Base-by-base conservation (phyloP, 805 yeast species). In the Candida insectorum region DNA sequence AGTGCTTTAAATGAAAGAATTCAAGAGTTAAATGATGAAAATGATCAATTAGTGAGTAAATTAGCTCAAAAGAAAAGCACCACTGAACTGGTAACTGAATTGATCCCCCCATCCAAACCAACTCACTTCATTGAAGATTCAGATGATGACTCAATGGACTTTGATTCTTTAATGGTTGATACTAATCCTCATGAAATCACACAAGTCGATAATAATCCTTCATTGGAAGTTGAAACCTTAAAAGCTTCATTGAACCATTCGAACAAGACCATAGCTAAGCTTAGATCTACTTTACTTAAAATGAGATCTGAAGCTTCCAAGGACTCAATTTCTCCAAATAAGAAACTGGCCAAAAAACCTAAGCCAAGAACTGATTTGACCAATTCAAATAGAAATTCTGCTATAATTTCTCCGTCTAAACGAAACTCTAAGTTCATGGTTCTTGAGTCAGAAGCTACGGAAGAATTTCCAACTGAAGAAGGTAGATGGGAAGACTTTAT, bases 1-100 rank as follows among this genome's bases (percentile, higher is more conserved):
- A 57, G 56, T 18, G 77, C 69, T 12, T 58, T 80, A 37, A 76
- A 69, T 44, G 54, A 53, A 3, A 70, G 75, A 29, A 74, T 81
- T 29, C 70, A 69, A 20, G 80, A 75, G 30, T 58, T 83, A 40
- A 83, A 82, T 51, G 82, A 80, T 46, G 88, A 81, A 49, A 82
- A 82, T 54, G 84, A 79, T 43, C 63, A 65, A 15, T 60, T 81
- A 34, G 75, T 71, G 47, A 53, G 61, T 40, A 62, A 69, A 31
- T 32, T 62, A 13, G 24, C 26, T 9, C 21, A 6, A 10, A 8
- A 9, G 15, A 30, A 20, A 11, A n/a, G n/a, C n/a, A 8, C n/a
- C 9, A 22, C 10, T 17, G 13, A 24, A 10, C 26, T 13, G n/a
- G n/a, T 8, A 13, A 24, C n/a, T 8, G 12, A 6, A 9, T 13